Evolutionary conservation across 331 rosid species (phyloP).

Genomic region (Malus hybrid): DNA sequence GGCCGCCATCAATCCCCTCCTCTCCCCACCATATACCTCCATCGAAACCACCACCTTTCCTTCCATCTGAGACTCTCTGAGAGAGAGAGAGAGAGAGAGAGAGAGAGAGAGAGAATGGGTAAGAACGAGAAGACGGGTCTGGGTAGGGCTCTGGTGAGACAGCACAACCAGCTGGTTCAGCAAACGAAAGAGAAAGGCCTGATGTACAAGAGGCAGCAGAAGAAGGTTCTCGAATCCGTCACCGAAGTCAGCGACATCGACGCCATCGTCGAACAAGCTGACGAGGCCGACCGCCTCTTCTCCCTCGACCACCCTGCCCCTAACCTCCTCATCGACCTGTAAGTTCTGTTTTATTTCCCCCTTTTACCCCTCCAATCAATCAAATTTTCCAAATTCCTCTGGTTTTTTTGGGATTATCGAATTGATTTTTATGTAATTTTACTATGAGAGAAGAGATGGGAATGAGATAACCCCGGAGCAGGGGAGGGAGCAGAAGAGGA

Average conservation of each 20-base stretch:
- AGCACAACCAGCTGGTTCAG: constrained; percentile 82
- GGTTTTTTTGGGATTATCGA: neutral
- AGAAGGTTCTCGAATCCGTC: constrained; percentile 75
- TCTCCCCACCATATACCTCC: neutral
- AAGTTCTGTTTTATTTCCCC: neutral
- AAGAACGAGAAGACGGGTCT: neutral
- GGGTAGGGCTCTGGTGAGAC: constrained; percentile 69
- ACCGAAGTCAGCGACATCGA: constrained; percentile 91
- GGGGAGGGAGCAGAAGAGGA: constrained; percentile 51
- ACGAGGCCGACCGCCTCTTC: constrained; percentile 47
- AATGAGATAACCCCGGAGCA: constrained; percentile 47
- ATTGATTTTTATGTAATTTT: neutral
- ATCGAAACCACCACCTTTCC: neutral
- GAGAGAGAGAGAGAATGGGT: neutral
- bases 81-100: too few species aligned
- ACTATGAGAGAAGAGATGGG: constrained; percentile 38
- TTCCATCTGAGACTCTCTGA: neutral
- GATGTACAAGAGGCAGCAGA: constrained; percentile 49
- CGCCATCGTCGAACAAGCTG: constrained; percentile 66
- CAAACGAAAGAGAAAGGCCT: constrained; percentile 71
- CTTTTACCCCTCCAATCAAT: neutral
- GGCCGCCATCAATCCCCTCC: neutral
- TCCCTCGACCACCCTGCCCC: constrained; percentile 33
- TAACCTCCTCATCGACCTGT: constrained; percentile 50
- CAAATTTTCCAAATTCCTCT: neutral